These are phyloP conservation scores for Sporothrix humicola DNA, from an alignment of 2,329 filamentous ascomycete genomes.

Conservation along the genomic window DNA sequence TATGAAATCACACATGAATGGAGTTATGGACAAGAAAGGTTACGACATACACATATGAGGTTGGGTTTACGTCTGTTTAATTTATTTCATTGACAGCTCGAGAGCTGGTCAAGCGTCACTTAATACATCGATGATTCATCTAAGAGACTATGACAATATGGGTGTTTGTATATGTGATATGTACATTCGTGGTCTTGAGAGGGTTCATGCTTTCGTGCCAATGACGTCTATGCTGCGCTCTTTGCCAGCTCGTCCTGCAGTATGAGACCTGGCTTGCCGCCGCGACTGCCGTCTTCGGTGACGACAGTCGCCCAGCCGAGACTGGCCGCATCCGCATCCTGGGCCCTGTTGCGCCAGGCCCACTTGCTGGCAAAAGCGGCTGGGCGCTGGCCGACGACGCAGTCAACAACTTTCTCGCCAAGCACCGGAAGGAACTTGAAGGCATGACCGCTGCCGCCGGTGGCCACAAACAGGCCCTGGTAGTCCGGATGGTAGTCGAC, in stretches of 20 bases:
- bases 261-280: slow-evolving; percentile 54
- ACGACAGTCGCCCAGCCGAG: slow-evolving; percentile 48
- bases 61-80: slow-evolving; percentile 9
- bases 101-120: not conserved
- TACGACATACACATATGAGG: not conserved
- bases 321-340: not conserved
- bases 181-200: not conserved
- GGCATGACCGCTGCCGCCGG: slow-evolving; percentile 67
- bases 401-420: slow-evolving; percentile 65
- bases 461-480: slow-evolving; percentile 64
- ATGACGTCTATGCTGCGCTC: slow-evolving; percentile 42
- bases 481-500: slow-evolving; percentile 70
- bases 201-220: too few species aligned
- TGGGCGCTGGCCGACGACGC: slow-evolving; percentile 54
- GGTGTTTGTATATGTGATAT: not conserved
- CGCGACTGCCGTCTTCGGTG: slow-evolving; percentile 61
- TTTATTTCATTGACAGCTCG: not conserved
- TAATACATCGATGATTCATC: not conserved
- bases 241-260: slow-evolving; percentile 53
- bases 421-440: slow-evolving; percentile 74
- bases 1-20: not conserved
- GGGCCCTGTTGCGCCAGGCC: slow-evolving; percentile 64
- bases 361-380: slow-evolving; percentile 62
- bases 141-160: not conserved
- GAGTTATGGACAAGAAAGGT: slow-evolving; percentile 16